Evolutionary conservation across 139 green algal species (phyloP).

Genomic region (Tetraselmis striata): DNA sequence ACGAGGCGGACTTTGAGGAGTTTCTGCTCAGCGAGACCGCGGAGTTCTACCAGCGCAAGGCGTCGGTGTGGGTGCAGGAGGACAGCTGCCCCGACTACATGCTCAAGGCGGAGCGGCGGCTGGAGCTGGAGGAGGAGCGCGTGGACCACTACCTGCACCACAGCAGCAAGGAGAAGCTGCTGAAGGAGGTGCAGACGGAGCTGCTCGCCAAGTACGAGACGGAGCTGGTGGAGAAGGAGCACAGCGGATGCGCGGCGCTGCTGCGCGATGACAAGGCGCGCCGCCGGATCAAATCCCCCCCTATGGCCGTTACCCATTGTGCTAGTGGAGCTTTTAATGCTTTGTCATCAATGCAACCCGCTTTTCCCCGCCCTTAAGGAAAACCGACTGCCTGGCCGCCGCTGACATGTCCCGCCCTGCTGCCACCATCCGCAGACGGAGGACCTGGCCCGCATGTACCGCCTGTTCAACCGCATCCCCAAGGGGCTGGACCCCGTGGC

Average conservation of each 20-base stretch:
- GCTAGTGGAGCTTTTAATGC: not conserved
- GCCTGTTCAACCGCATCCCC: constrained; percentile 88
- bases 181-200: constrained; percentile 81
- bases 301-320: too few relatives aligned
- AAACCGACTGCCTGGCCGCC: too few relatives aligned
- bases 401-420: not conserved
- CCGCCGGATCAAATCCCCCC: too few relatives aligned
- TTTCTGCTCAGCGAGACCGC: constrained; percentile 69
- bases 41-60: constrained; percentile 80
- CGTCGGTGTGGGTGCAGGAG: constrained; percentile 67
- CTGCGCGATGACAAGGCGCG: constrained; percentile 89
- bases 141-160: constrained; percentile 89
- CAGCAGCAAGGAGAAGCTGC: constrained; percentile 76
- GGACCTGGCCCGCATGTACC: constrained; percentile 94
- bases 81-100: constrained; percentile 97
- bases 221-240: constrained; percentile 91
- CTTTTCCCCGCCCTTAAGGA: too few relatives aligned
- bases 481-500: constrained; percentile 89
- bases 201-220: constrained; percentile 79
- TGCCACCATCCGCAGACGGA: constrained; percentile 52
- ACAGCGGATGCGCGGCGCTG: constrained; percentile 77
- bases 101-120: constrained; percentile 83
- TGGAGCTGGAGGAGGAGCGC: constrained; percentile 85
- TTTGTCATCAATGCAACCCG: too few relatives aligned
- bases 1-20: constrained; percentile 94